Base-by-base conservation (phyloP, 2,329 filamentous ascomycete species). In the Berkeleyomyces rouxiae region DNA sequence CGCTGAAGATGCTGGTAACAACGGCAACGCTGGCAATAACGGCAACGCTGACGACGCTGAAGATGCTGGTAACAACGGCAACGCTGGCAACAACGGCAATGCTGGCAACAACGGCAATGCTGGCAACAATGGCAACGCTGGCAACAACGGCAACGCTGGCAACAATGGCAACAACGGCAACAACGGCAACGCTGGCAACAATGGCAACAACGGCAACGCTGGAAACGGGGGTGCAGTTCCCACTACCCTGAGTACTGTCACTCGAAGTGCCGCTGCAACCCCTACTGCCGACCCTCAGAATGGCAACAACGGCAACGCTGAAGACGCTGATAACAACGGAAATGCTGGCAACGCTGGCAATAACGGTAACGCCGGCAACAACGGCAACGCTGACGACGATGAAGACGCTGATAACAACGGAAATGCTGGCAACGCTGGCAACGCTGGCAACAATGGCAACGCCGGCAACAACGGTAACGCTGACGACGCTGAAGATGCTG, bases 381-480 rank as follows among this genome's bases (percentile, higher is more conserved):
- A 59, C 33, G 43, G 65, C 49, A 23, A 61, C 64, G 10, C 58
- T 43, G 64, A 49, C 44, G 61, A 13, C 23, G 36, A 31, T n/a
- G 47, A 2, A 0, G 33, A 51, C 16, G 11, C 31, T 37, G 47
- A 11, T 2, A 53, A 51, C 47, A 51, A 31, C 4, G 47, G 9
- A 0, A 49, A 49, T 43, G 40, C 61, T 40, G 63, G 67, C 4
- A 66, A 64, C 13, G 67, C 67, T 60, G 68, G 66, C 9, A 70
- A 68, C 13, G 69, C 66, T 10, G 71, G 69, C 3, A 10, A 36
- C 7, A 51, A 31, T 3, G 23, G 1, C 2, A 51, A 51, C 16
- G 71, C 70, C 23, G 72, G 72, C 1, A 66, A 65, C 37, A 67
- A 71, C 10, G 49, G 31, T 0, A 49, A 49, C 6, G 31, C n/a